A percentile compares a stretch with the other conserved stretches of the same genome.
Evolutionary conservation across 768 basidiomycete species (phyloP).

Genomic region (Rhizopogon salebrosus): DNA sequence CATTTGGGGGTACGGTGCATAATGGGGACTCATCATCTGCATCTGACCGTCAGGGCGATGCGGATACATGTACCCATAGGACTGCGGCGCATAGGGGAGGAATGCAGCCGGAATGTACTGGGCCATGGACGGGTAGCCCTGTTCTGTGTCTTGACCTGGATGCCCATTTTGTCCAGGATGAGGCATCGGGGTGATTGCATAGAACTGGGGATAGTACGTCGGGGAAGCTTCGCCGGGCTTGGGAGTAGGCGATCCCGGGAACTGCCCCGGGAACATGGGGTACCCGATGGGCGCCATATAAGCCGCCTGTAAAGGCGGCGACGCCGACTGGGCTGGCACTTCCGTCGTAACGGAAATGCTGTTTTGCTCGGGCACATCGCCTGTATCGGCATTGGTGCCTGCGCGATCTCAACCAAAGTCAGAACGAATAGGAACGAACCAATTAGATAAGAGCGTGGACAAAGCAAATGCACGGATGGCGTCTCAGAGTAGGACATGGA

Average conservation of each 20-base stretch:
- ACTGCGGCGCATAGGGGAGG: conserved; percentile 41
- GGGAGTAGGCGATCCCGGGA: conserved; percentile 40
- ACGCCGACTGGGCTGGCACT: conserved; percentile 36
- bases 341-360: conserved; percentile 38
- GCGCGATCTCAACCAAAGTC: conserved; percentile 52
- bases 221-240: conserved; percentile 46
- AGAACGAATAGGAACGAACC: conserved; percentile 25
- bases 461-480: background rate
- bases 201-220: conserved; percentile 47
- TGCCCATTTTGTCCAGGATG: conserved; percentile 34
- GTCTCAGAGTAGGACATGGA: conserved; percentile 11
- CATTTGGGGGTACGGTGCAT: conserved; percentile 33
- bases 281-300: conserved; percentile 51
- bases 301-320: conserved; percentile 42
- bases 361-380: conserved; percentile 39
- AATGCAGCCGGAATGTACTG: conserved; percentile 46
- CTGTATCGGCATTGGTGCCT: conserved; percentile 46
- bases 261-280: conserved; percentile 53
- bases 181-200: conserved; percentile 38
- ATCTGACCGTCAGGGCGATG: conserved; percentile 37
- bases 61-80: conserved; percentile 42
- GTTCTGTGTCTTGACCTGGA: conserved; percentile 36
- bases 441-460: conserved; percentile 1
- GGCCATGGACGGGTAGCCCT: conserved; percentile 33
- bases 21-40: conserved; percentile 29